Base-by-base conservation (phyloP, 257 asterid species). In the Agastache rugosa region DNA sequence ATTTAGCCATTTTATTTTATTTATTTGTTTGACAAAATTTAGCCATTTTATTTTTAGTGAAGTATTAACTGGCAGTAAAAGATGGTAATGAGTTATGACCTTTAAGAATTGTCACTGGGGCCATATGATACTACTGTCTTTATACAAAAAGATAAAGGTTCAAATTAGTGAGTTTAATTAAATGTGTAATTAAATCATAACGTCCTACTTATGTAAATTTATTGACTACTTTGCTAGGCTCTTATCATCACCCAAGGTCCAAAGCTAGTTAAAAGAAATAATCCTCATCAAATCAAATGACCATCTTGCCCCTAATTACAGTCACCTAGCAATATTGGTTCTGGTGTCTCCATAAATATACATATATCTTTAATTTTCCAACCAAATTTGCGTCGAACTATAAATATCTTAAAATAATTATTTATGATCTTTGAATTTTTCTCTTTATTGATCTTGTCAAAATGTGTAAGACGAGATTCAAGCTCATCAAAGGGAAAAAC, bases 11-110 rank as follows among this genome's bases (percentile, higher is more conserved):
- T 6, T 44, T n/a, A 22, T 12, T 44, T n/a, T 63, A n/a, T n/a
- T n/a, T n/a, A n/a, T n/a, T n/a, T n/a, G n/a, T n/a, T n/a, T n/a
- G n/a, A n/a, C n/a, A n/a, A n/a, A n/a, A n/a, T 54, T 2, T 17
- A 2, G n/a, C 8, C 22, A 11, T 41, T 6, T 44, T n/a, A 22
- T 12, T 44, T 44, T 63, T 22, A 37, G 29, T n/a, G 67, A 47
- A 8, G 65, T 6, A 27, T 58, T 29, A 29, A 29, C 29, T 6
- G 4, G 7, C 35, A 34, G n/a, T 35, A 27, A 74, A 73, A 63
- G 71, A 69, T 45, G 50, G n/a, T 70, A 47, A 68, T 67, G 77
- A 71, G 34, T 69, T 27, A 67, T 67, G 3, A 50, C 8, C 66
- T 48, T 72, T 77, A 42, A 19, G 51, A 14, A 29, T 55, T 27